Evolutionary conservation across 257 asterid genomes (phyloP).

Genomic region (Leptodermis oblonga): DNA sequence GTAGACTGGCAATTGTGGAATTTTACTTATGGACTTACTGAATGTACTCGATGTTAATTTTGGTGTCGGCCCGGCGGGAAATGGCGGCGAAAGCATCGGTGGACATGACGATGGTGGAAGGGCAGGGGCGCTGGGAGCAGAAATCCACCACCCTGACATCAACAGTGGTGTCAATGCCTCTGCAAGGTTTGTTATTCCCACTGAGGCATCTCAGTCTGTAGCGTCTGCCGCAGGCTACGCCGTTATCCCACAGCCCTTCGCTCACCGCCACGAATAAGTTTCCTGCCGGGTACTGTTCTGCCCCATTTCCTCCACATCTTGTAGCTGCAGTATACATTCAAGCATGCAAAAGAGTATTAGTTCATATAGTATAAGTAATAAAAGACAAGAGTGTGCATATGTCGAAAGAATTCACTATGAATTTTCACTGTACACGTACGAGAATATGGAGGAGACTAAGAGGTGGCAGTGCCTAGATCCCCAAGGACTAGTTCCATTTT

Average conservation of each 20-base stretch:
- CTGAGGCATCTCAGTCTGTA: slow-evolving; percentile 45
- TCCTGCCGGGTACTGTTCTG: slow-evolving; percentile 30
- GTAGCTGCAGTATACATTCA: slow-evolving; percentile 19
- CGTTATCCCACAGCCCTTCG: slow-evolving; percentile 54
- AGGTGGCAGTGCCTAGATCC: slow-evolving; percentile 31
- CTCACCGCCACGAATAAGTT: slow-evolving; percentile 37
- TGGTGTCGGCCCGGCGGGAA: slow-evolving; percentile 24
- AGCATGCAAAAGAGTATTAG: not conserved
- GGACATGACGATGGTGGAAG: slow-evolving; percentile 41
- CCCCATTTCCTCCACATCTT: slow-evolving; percentile 29
- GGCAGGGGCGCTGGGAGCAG: slow-evolving; percentile 30
- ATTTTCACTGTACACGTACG: slow-evolving; percentile 17
- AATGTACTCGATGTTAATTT: slow-evolving; percentile 36
- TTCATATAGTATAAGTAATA: too few species aligned
- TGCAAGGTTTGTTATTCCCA: slow-evolving; percentile 41
- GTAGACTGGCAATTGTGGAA: not conserved
- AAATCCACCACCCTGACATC: slow-evolving; percentile 41
- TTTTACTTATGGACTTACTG: slow-evolving; percentile 13
- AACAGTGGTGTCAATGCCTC: slow-evolving; percentile 14
- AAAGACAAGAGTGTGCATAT: too few species aligned
- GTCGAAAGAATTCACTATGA: too few species aligned
- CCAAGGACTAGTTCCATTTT: slow-evolving; percentile 14
- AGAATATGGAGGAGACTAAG: slow-evolving; percentile 27
- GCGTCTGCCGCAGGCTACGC: slow-evolving; percentile 51
- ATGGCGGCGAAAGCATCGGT: slow-evolving; percentile 36